Evolutionary conservation across 2,329 filamentous ascomycete genomes (phyloP).

Genomic region (Aspergillaceae sp.): DNA sequence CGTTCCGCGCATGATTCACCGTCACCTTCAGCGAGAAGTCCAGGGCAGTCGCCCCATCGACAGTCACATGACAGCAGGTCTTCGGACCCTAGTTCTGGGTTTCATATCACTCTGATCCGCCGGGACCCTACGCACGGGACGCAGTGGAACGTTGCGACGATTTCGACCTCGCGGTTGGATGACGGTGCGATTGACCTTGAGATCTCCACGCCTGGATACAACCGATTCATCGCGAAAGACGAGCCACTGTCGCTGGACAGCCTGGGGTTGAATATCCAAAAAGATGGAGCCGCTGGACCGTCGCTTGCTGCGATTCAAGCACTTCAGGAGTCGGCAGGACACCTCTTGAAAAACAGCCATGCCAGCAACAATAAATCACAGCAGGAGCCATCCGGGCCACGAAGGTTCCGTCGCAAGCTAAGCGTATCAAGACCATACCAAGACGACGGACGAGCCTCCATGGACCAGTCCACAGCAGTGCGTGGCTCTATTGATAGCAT

Average conservation of each 20-base stretch:
- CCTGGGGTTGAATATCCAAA: slow-evolving; percentile 18
- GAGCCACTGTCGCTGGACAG: slow-evolving; percentile 27
- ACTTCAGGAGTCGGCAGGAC: not conserved
- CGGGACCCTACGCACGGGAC: slow-evolving; percentile 59
- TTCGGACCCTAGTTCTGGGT: slow-evolving; percentile 16
- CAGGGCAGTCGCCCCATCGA: slow-evolving; percentile 20
- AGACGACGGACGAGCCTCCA: slow-evolving; percentile 12
- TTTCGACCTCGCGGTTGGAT: slow-evolving; percentile 38
- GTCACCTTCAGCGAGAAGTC: slow-evolving; percentile 16
- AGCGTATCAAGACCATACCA: slow-evolving; percentile 22
- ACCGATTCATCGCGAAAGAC: slow-evolving; percentile 43
- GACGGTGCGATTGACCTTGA: slow-evolving; percentile 42
- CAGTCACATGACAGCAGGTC: slow-evolving; percentile 5
- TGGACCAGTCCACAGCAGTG: slow-evolving; percentile 8
- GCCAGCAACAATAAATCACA: slow-evolving; percentile 2
- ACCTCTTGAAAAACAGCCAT: not conserved
- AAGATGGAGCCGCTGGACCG: slow-evolving; percentile 5
- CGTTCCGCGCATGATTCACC: slow-evolving; percentile 13
- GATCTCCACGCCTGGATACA: slow-evolving; percentile 52
- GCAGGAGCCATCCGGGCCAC: slow-evolving; percentile 14
- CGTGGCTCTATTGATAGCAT: slow-evolving; percentile 12
- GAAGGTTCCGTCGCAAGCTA: slow-evolving; percentile 25
- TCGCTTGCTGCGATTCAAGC: slow-evolving; percentile 6
- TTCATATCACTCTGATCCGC: slow-evolving; percentile 56
- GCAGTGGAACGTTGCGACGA: slow-evolving; percentile 68